A percentile compares a stretch with the other conserved stretches of the same genome.
These are phyloP conservation scores for Yarrowia yakushimensis DNA, from an alignment of 805 yeast species.

Conservation along the genomic window DNA sequence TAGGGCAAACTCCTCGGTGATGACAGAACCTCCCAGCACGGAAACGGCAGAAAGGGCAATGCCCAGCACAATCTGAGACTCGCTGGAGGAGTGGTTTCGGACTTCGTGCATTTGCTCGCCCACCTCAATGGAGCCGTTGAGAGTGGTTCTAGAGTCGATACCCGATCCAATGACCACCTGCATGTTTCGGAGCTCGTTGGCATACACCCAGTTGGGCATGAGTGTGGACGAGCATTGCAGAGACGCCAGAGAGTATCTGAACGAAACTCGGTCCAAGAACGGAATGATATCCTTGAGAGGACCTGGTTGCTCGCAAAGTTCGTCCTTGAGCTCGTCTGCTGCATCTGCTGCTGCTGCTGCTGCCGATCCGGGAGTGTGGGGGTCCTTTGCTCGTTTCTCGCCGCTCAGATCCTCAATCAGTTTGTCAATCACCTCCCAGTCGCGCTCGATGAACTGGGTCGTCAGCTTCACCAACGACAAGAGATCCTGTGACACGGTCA, in stretches of 20 bases:
- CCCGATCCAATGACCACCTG: conserved; percentile 7
- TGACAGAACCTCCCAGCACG: not conserved
- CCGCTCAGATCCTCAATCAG: not conserved
- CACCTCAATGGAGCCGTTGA: conserved; percentile 14
- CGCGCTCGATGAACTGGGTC: not conserved
- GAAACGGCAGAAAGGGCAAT: not conserved
- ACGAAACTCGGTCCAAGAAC: not conserved
- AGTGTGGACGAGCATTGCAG: conserved; percentile 4
- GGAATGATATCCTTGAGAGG: conserved; percentile 20
- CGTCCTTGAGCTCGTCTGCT: not conserved
- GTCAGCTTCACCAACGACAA: not conserved
- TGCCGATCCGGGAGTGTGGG: not conserved
- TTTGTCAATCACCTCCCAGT: conserved; percentile 1
- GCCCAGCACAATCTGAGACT: conserved; percentile 9
- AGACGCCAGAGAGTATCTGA: not conserved
- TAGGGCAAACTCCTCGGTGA: not conserved
- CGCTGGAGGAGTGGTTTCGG: not conserved
- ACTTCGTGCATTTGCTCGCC: conserved; percentile 21
- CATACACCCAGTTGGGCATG: conserved; percentile 19
- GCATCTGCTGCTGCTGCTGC: not conserved
- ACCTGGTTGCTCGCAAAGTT: not conserved
- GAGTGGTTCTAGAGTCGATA: not conserved
- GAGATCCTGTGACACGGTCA: not conserved
- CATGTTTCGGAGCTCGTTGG: conserved; percentile 18
- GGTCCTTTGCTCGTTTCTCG: not conserved